A percentile compares a stretch with the other conserved stretches of the same genome.
phyloP scores from a whole-genome alignment of 345 rosid species.

The Lepidium aucheri region DNA sequence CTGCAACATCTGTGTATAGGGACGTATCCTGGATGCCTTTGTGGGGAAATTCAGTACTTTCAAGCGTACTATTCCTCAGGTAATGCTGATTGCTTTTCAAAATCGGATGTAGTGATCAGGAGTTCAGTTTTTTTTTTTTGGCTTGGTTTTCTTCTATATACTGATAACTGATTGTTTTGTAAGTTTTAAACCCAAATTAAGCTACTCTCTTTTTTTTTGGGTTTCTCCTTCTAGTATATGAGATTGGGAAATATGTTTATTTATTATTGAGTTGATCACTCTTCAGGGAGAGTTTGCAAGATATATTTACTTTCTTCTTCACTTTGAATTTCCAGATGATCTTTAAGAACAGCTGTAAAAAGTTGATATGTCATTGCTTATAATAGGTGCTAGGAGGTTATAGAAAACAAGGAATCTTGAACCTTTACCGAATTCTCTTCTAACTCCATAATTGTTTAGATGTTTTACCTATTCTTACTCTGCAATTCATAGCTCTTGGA shows the following conservation, averaged over 20 bases:
- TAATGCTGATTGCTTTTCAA: slow-evolving; percentile 30
- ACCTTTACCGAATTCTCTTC: not conserved
- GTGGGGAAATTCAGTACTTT: slow-evolving; percentile 97
- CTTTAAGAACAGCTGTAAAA: not conserved
- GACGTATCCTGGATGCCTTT: slow-evolving; percentile 96
- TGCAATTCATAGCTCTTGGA: slow-evolving; percentile 59
- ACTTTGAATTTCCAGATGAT: not conserved
- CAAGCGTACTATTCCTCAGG: slow-evolving; percentile 99
- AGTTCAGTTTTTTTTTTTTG: not conserved
- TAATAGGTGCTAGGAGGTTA: not conserved
- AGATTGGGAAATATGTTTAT: not conserved
- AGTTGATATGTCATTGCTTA: not conserved
- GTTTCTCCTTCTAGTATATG: not conserved
- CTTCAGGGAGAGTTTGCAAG: slow-evolving; percentile 1
- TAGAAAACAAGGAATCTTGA: not conserved
- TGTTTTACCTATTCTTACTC: slow-evolving; percentile 1
- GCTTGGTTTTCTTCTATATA: not conserved
- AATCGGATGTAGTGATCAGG: not conserved
- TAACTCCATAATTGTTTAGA: not conserved
- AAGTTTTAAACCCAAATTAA: not conserved
- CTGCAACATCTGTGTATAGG: slow-evolving; percentile 39
- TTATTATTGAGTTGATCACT: not conserved
- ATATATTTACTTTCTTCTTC: not conserved
- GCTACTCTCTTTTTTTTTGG: not conserved
- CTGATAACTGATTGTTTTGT: not conserved